These are phyloP conservation scores for Dendrobium nobile DNA, from an alignment of 106 monocot genomes.

Conservation along the genomic window DNA sequence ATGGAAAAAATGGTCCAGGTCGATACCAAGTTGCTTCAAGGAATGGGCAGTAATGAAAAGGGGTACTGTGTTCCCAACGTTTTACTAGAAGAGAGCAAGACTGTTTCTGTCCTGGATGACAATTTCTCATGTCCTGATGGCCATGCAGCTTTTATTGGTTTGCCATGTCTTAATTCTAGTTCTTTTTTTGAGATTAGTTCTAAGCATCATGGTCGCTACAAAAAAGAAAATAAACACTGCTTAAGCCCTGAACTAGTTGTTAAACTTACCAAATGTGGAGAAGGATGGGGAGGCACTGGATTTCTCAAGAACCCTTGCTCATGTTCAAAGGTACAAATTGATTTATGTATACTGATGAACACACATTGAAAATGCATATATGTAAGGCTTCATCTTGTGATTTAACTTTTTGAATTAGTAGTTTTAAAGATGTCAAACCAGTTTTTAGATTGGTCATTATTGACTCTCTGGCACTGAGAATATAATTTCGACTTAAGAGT, in stretches of 20 bases:
- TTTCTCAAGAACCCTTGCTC: slow-evolving; percentile 20
- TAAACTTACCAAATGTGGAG: slow-evolving; percentile 71
- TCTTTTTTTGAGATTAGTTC: slow-evolving; percentile 12
- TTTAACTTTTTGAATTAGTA: not conserved
- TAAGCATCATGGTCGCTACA: slow-evolving; percentile 4
- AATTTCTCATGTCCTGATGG: slow-evolving; percentile 57
- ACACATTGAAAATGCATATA: not conserved
- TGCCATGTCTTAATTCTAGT: slow-evolving; percentile 37
- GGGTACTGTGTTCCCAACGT: slow-evolving; percentile 73
- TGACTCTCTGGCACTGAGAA: not conserved
- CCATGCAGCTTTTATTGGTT: slow-evolving; percentile 36
- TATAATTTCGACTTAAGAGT: not conserved
- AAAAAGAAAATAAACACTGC: slow-evolving; percentile 28
- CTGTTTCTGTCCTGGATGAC: slow-evolving; percentile 13
- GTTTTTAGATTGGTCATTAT: not conserved
- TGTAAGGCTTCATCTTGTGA: not conserved
- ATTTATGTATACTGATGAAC: not conserved
- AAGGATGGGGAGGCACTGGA: slow-evolving; percentile 44
- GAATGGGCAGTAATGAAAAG: slow-evolving; percentile 17
- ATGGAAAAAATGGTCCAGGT: slow-evolving; percentile 31
- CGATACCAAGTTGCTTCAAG: slow-evolving; percentile 20
- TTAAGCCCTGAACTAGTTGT: slow-evolving; percentile 61
- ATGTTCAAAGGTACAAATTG: slow-evolving; percentile 57
- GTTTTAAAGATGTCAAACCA: not conserved
- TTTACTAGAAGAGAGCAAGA: slow-evolving; percentile 35